Percentiles rank a stretch among this genome's conserved stretches.
These are phyloP conservation scores for Cucurbita argyrosperma DNA, from an alignment of 306 rosid species.

Conservation along the genomic window DNA sequence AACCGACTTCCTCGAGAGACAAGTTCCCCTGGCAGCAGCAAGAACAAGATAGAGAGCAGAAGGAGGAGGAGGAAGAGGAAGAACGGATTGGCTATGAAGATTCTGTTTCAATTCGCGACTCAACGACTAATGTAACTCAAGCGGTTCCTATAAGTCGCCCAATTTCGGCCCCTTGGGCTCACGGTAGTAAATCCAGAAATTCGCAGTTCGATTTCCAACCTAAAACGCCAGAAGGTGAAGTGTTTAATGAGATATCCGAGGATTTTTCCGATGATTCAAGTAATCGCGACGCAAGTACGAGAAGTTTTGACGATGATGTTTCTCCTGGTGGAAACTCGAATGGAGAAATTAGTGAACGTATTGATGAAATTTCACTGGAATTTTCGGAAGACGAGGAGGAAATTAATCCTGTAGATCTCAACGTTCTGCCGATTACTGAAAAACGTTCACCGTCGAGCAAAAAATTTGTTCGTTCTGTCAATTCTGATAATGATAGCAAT, in stretches of 20 bases:
- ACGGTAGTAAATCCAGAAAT: slow-evolving; percentile 18
- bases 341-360: background rate
- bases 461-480: background rate
- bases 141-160: slow-evolving; percentile 21
- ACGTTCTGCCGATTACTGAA: background rate
- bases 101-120: slow-evolving; percentile 3
- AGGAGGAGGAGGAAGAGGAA: slow-evolving; percentile 2
- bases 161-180: slow-evolving; percentile 54
- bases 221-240: background rate
- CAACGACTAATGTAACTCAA: background rate
- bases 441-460: background rate
- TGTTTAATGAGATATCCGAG: slow-evolving; percentile 3
- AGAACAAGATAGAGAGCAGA: background rate
- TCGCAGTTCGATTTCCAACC: slow-evolving; percentile 11
- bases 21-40: slow-evolving; percentile 62
- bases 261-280: background rate
- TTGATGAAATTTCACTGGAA: slow-evolving; percentile 9
- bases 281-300: background rate
- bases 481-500: background rate
- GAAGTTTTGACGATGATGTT: background rate
- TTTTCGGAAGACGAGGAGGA: slow-evolving; percentile 6
- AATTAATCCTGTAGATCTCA: background rate
- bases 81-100: background rate
- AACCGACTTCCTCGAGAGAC: slow-evolving; percentile 33
- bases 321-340: background rate